Evolutionary conservation across 164 flowering plant genomes (phyloP), one percentile per base, ranked within the genome.

Genomic region (Vitis rotundifolia): DNA sequence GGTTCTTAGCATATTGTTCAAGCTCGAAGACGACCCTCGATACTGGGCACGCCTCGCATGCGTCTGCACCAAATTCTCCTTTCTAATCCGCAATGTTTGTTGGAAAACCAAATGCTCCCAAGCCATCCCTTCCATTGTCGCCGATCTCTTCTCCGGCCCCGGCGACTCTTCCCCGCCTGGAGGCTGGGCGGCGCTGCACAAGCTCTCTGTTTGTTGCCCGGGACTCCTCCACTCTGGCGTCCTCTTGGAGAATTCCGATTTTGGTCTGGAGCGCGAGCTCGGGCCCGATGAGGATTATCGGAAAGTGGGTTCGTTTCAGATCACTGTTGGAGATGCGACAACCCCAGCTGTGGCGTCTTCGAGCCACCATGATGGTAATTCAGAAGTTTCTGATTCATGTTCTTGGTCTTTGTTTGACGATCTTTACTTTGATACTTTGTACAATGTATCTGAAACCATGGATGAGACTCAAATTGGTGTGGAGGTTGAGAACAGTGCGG

Each of bases 161-260:
- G 59, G 67, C 69, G 63, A 65, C 29, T 14, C 50, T 44, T 51
- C 73, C 7, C 84, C 89, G 0, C 86, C 89, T 1, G 92, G 87
- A n/a, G 88, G 84, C 28, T 91, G 96, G 93, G 70, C 89, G 0
- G 52, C 94, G 37, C 90, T 95, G n/a, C 82, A 82, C 80, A 95
- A 95, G 82, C 86, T 95, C 66, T 71, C 88, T 57, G 85, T 93
- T 67, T 93, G 96, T 85, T 95, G 99, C 74, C 99, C 99, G 0
- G 99, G 99, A 19, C 88, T 90, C 70, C 83, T 80, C 73, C 96
- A 81, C 75, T 67, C 98, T 63, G 99, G 99, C 59, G 81, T 93
- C 62, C 91, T 93, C 64, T 75, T 93, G 2, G 96, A 91, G 37
- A 80, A 88, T 78, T 95, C 96, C 5, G 98, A 92, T 73, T 95